Base-by-base conservation (phyloP, 495 filamentous ascomycete genomes). In the Trichocladium uniseriatum region DNA sequence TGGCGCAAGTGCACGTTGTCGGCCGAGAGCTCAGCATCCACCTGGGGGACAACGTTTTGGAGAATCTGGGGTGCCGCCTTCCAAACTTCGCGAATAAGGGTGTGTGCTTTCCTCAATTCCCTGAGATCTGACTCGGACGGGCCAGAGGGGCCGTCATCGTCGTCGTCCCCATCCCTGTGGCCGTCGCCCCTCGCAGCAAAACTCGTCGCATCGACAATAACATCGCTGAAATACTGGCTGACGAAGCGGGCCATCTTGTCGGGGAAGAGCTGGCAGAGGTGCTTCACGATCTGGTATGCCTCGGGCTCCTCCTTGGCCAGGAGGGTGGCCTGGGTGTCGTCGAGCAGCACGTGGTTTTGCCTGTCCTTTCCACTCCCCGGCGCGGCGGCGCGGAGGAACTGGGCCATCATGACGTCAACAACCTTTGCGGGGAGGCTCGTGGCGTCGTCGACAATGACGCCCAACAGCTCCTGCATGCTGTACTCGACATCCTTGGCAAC, bases 141-240 rank as follows among this genome's bases (percentile, higher is more conserved):
- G 6, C 79, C 81, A 34, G 68, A 63, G 6, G 70, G 65, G 13
- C 54, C 70, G 8, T 78, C 74, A 34, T 87, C 86, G 40, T 92
- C 87, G 37, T 90, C 88, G 18, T 85, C 84, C 45, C 84, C 86
- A 7, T 79, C 74, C 36, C 71, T 73, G 36, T 68, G 64, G 58
- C 71, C 67, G 29, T 69, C 70, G 73, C 83, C 67, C 35, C 70
- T 69, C 1, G 70, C 68, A 14, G 59, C 66, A 34, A 69, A 72
- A 2, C 79, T 75, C 0, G 91, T 88, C 11, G 86, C 83, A 56
- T 95, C 87, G 38, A 95, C 79, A 45, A 99, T 91, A 19, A 97
- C 87, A 49, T 95, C 88, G 64, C 89, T 92, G 67, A 99, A 99
- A 61, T 96, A 99, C 60, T 94, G 89, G 54, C 88, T 89, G 46